These are phyloP conservation scores for Claviceps paspali DNA, from an alignment of 2,329 filamentous ascomycete species.

Conservation along the genomic window DNA sequence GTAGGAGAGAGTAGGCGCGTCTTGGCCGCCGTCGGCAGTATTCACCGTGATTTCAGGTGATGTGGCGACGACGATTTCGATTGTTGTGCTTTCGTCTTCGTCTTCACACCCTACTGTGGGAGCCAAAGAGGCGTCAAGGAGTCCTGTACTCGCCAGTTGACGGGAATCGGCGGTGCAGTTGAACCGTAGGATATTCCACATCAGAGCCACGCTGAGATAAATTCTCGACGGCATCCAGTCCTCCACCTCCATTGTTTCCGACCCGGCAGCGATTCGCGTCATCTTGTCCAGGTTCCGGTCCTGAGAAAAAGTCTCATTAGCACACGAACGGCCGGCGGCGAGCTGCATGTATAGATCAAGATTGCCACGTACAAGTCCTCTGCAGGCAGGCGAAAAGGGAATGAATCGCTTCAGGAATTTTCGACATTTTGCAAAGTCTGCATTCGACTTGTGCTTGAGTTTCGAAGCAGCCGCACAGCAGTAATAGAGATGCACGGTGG, in stretches of 20 bases:
- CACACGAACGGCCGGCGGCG: too few relatives aligned
- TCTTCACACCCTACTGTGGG: conserved; percentile 16
- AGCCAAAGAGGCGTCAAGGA: conserved; percentile 27
- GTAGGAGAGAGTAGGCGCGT: conserved; percentile 26
- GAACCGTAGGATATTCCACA: conserved; percentile 37
- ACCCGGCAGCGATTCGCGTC: conserved; percentile 32
- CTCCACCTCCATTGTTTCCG: conserved; percentile 30
- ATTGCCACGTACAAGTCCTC: conserved; percentile 23
- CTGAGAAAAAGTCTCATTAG: conserved; percentile 14
- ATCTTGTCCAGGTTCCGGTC: conserved; percentile 32
- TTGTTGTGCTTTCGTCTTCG: conserved; percentile 20
- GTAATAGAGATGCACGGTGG: conserved; percentile 37
- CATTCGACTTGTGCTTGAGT: conserved; percentile 35
- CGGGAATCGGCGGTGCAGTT: conserved; percentile 24
- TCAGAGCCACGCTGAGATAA: conserved; percentile 34
- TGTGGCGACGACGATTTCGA: conserved; percentile 35
- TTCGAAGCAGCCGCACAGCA: conserved; percentile 33
- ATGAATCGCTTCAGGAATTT: conserved; percentile 33
- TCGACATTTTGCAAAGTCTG: conserved; percentile 34
- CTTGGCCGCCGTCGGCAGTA: conserved; percentile 34
- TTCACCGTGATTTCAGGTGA: conserved; percentile 36
- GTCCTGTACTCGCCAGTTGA: conserved; percentile 20
- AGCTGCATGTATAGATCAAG: too few relatives aligned
- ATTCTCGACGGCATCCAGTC: conserved; percentile 38
- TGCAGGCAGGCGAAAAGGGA: conserved; percentile 29